phyloP scores from a whole-genome alignment of 2,329 filamentous ascomycete species.

The Penicillium fuscoglaucum region DNA sequence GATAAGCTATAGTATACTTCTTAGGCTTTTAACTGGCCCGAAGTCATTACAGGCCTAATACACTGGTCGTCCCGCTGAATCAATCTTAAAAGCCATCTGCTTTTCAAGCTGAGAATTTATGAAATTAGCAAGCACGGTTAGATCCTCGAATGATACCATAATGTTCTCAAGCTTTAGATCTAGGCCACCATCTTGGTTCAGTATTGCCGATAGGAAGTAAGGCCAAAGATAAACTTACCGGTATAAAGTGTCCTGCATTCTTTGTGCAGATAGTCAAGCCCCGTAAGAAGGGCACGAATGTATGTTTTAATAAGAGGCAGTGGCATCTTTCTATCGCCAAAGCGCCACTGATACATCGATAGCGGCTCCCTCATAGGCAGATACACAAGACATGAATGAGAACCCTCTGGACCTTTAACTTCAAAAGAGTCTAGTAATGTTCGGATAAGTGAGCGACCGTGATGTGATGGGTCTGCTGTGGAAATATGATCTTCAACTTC shows the following conservation, averaged over 20 bases:
- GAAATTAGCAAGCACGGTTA: slow-evolving; percentile 35
- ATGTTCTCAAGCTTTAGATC: slow-evolving; percentile 51
- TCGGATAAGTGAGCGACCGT: slow-evolving; percentile 36
- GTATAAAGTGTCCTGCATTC: slow-evolving; percentile 46
- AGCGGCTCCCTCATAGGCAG: slow-evolving; percentile 43
- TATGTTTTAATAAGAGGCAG: slow-evolving; percentile 38
- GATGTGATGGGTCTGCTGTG: slow-evolving; percentile 34
- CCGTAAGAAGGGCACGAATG: slow-evolving; percentile 41
- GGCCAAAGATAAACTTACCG: slow-evolving; percentile 29
- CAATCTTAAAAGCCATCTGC: slow-evolving; percentile 37
- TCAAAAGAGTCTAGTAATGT: slow-evolving; percentile 39
- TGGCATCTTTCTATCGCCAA: slow-evolving; percentile 32
- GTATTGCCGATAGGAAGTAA: slow-evolving; percentile 14
- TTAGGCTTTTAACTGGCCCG: slow-evolving; percentile 29
- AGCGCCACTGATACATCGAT: slow-evolving; percentile 37
- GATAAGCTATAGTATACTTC: slow-evolving; percentile 34
- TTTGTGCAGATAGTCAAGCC: slow-evolving; percentile 48
- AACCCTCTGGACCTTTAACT: slow-evolving; percentile 31
- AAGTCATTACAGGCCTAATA: slow-evolving; percentile 38
- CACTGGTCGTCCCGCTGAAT: slow-evolving; percentile 35
- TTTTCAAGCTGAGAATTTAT: slow-evolving; percentile 33
- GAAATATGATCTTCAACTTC: slow-evolving; percentile 38
- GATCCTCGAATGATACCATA: slow-evolving; percentile 39
- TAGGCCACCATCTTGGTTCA: slow-evolving; percentile 18
- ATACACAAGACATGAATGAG: slow-evolving; percentile 42